phyloP scores from a whole-genome alignment of 441 rosid species.

The Capsella rubella region DNA sequence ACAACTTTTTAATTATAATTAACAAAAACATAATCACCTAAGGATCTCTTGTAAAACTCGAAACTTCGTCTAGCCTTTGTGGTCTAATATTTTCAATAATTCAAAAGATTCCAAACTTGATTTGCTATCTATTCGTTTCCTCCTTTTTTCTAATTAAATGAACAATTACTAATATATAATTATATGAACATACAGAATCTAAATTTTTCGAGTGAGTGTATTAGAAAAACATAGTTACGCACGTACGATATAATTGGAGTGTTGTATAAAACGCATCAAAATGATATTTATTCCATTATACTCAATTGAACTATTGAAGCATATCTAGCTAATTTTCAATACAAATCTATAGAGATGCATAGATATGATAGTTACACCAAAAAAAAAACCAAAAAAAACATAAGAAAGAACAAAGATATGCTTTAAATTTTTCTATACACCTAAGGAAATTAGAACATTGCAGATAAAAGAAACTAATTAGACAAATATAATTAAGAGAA shows the following conservation, averaged over 20 bases:
- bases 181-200: not conserved
- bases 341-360: not conserved
- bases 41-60: constrained; percentile 32
- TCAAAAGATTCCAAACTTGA: constrained; percentile 13
- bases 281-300: not conserved
- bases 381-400: too few relatives aligned
- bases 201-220: not conserved
- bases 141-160: not conserved
- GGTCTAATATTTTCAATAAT: constrained; percentile 5
- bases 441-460: not conserved
- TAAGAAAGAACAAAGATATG: not conserved
- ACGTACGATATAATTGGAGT: constrained; percentile 10
- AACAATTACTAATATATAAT: not conserved
- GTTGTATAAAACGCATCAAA: constrained; percentile 2
- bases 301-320: not conserved
- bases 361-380: not conserved
- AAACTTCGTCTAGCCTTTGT: constrained; percentile 13
- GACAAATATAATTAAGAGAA: not conserved
- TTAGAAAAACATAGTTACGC: constrained; percentile 5
- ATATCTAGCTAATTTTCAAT: constrained; percentile 3
- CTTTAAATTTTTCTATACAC: constrained; percentile 1
- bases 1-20: not conserved
- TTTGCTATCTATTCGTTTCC: not conserved
- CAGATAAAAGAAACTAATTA: not conserved
- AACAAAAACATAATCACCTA: constrained; percentile 18